Evolutionary conservation across 768 basidiomycete genomes (phyloP), one percentile per base, ranked within the genome.

Genomic region (Lactarius sanguifluus): DNA sequence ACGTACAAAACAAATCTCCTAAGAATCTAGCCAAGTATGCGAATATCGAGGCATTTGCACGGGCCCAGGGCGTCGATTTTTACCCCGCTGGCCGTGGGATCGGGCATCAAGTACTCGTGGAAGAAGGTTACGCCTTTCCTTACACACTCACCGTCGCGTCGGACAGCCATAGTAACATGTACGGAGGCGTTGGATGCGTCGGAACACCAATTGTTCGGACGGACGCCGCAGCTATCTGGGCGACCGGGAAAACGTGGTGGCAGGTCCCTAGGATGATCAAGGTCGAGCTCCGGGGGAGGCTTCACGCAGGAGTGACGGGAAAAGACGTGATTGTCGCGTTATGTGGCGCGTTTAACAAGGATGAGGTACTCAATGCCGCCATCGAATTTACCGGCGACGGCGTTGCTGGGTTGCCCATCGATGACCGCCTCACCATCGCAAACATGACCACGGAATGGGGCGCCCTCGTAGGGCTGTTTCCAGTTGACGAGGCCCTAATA

Each of bases 361-460:
- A 98, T 75, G 94, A 98, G 75, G 97, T 98, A 2, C 83, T 99
- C 57, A 99, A 99, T 73, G 91, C 91, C 32, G 97, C 96, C 1
- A 88, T 99, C 76, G 97, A 99, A 76, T 99, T 99, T 76, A 87
- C 89, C 0, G 97, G 97, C 13, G 88, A 92, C 40, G 97, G 97
- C 30, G 83, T 98, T 12, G 74, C 84, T 20, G 82, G 86, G 20
- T 81, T 99, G 58, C 78, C 85, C 5, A 84, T 99, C 62, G 96
- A 99, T 73, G 96, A 98, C 71, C 86, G 97, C 50, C 82, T 99
- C 56, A 96, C 96, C 0, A 98, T 98, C 70, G 82, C 95, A n/a
- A 98, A 99, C 77, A 99, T 98, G 97, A 98, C 97, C 6, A 98
- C 97, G 36, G 97, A 99, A 77, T 99, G 97, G 97, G 97, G 97